Conservation (phyloP, 345 rosid species). For the Turnera subulata region DNA sequence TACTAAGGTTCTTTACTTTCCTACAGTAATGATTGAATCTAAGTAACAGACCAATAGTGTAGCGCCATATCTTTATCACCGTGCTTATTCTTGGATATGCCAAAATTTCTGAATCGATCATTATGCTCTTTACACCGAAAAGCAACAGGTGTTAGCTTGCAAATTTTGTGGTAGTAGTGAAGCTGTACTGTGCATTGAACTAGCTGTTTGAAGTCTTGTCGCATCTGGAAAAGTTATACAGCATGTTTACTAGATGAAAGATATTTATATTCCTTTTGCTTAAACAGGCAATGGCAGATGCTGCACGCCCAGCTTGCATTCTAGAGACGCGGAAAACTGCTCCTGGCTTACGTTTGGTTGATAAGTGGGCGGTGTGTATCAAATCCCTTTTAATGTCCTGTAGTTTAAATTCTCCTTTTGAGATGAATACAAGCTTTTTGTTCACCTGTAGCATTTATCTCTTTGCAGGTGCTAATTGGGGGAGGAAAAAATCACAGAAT, state of each 20-base stretch:
- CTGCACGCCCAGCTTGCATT: slow-evolving; percentile 78
- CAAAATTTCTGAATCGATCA: too few species aligned
- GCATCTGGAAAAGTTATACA: neutral
- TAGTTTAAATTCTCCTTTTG: slow-evolving; percentile 6
- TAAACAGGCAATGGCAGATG: slow-evolving; percentile 92
- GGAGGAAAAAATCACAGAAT: slow-evolving; percentile 92
- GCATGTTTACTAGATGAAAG: neutral
- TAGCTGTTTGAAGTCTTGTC: neutral
- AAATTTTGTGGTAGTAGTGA: too few species aligned
- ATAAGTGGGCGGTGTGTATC: slow-evolving; percentile 87
- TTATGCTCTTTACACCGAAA: too few species aligned
- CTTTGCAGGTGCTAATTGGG: slow-evolving; percentile 76
- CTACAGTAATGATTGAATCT: slow-evolving; percentile 3
- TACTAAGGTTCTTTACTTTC: slow-evolving; percentile 55
- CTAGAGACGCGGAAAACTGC: slow-evolving; percentile 96
- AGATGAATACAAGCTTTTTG: slow-evolving; percentile 9
- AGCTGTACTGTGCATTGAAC: neutral
- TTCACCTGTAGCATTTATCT: slow-evolving; percentile 26
- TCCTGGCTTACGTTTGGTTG: slow-evolving; percentile 85
- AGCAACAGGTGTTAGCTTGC: too few species aligned
- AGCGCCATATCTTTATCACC: too few species aligned
- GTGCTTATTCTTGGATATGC: too few species aligned
- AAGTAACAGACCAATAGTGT: too few species aligned
- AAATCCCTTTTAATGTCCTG: slow-evolving; percentile 19
- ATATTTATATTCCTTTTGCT: slow-evolving; percentile 12